Conservation (phyloP, 176 grass and related monocot species). For the Saccharum spontaneum region DNA sequence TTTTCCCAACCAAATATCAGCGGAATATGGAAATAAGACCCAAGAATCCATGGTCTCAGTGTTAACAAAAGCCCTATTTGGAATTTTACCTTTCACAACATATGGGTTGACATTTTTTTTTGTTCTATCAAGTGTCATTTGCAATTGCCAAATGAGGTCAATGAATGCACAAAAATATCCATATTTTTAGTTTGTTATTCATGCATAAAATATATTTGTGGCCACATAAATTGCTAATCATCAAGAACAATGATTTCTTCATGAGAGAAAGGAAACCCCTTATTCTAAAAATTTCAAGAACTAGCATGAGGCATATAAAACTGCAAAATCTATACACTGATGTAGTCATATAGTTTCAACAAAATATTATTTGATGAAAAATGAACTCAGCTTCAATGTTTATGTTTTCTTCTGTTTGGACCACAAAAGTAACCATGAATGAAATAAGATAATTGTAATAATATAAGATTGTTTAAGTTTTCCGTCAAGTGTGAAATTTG, state of each 20-base stretch:
- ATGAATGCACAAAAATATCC: neutral
- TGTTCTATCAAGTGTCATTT: neutral
- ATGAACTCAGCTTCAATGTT: neutral
- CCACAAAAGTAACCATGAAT: neutral
- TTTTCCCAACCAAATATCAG: conserved; percentile 26
- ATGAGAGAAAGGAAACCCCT: neutral
- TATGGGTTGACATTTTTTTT: neutral
- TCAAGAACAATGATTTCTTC: neutral
- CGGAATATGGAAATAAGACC: neutral
- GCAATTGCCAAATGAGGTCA: neutral
- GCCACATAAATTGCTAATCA: neutral
- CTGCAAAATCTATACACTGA: neutral
- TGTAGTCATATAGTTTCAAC: neutral
- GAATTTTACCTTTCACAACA: conserved; percentile 14
- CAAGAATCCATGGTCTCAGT: conserved; percentile 23
- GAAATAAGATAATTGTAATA: neutral
- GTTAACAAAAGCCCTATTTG: conserved; percentile 5
- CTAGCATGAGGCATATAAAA: neutral
- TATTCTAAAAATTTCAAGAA: neutral
- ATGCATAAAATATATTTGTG: conserved; percentile 5
- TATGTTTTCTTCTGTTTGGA: neutral
- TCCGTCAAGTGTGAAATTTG: neutral
- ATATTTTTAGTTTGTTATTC: conserved; percentile 4
- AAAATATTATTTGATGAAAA: neutral
- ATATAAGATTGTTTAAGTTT: neutral